A percentile compares a stretch with the other conserved stretches of the same genome.
Conservation (phyloP, 257 asterid genomes). For the Nicotiana knightiana region DNA sequence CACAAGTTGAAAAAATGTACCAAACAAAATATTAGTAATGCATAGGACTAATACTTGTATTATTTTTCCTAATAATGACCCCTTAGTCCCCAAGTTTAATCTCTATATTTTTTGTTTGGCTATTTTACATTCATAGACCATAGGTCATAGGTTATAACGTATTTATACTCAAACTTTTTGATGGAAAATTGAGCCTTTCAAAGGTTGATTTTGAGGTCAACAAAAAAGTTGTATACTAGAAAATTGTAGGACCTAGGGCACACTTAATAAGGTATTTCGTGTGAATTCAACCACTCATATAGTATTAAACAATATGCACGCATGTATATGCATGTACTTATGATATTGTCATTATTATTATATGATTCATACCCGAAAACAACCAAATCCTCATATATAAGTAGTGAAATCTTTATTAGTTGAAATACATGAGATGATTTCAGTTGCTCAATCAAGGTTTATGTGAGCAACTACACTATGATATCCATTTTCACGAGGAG, state of each 20-base stretch:
- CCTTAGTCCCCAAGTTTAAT: not conserved
- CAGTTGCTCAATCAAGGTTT: not conserved
- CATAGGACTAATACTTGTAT: no score
- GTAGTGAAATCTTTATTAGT: not conserved
- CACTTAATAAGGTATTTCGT: constrained; percentile 9
- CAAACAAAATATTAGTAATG: no score
- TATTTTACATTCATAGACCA: not conserved
- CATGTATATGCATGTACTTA: constrained; percentile 1
- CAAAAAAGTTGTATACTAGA: constrained; percentile 35
- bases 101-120: not conserved
- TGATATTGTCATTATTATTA: not conserved
- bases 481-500: not conserved
- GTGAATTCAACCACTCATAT: not conserved
- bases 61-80: no score
- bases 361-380: not conserved
- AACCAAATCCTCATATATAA: not conserved
- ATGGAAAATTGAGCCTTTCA: not conserved
- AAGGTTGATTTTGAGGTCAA: constrained; percentile 45
- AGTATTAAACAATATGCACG: not conserved
- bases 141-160: not conserved
- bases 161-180: not conserved
- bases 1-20: no score
- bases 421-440: not conserved
- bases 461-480: no score
- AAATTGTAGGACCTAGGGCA: constrained; percentile 24